phyloP scores from a whole-genome alignment of 2,329 filamentous ascomycete species.

The Dactylellina parvicollis region DNA sequence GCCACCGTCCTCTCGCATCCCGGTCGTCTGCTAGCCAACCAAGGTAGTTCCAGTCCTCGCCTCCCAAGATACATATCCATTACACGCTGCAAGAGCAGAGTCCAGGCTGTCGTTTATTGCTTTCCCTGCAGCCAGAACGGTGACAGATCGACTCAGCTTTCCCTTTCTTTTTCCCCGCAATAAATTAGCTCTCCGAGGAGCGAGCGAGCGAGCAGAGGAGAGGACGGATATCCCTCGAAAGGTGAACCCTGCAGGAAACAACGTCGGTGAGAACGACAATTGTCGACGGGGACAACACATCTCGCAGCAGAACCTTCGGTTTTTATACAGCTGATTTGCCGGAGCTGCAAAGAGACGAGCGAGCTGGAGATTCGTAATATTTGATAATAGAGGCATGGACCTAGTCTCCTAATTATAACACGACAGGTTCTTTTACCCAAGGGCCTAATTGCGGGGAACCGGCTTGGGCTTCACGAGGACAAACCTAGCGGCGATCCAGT shows the following conservation, averaged over 20 bases:
- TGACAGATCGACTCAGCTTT: conserved; percentile 38
- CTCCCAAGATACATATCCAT: conserved; percentile 26
- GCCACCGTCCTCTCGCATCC: conserved; percentile 33
- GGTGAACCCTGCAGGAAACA: conserved; percentile 23
- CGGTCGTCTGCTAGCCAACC: conserved; percentile 15
- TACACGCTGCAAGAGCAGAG: too few relatives aligned
- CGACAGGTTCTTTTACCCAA: conserved; percentile 32
- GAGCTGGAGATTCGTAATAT: conserved; percentile 43
- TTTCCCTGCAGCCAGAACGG: conserved; percentile 32
- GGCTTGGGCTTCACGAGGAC: conserved; percentile 53
- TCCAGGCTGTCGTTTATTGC: conserved; percentile 28
- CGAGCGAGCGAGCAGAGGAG: conserved; percentile 7
- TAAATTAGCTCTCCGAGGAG: conserved; percentile 35
- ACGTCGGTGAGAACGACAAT: conserved; percentile 30
- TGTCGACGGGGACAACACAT: conserved; percentile 53
- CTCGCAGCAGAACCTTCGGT: conserved; percentile 38
- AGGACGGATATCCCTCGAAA: conserved; percentile 6
- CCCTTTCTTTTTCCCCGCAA: conserved; percentile 30
- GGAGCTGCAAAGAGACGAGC: conserved; percentile 18
- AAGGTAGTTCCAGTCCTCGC: conserved; percentile 38
- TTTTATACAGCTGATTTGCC: conserved; percentile 47
- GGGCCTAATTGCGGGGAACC: conserved; percentile 51
- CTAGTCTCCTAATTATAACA: conserved; percentile 40
- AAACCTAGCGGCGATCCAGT: conserved; percentile 53
- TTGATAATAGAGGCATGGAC: conserved; percentile 48